A percentile compares a stretch with the other conserved stretches of the same genome.
phyloP scores from a whole-genome alignment of 208 protist genomes.

The Trichomonas tenax region DNA sequence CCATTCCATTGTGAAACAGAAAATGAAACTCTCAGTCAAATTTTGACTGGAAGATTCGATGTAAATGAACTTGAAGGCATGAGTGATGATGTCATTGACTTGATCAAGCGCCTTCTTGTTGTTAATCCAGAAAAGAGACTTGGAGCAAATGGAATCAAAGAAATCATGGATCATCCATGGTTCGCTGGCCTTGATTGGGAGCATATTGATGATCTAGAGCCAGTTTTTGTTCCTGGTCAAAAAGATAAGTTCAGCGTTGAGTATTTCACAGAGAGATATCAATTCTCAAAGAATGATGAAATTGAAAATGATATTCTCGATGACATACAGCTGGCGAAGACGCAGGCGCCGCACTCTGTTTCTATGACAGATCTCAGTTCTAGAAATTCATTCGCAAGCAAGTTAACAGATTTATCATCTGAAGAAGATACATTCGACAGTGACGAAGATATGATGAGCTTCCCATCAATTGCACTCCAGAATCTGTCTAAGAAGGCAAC shows the following conservation, averaged over 20 bases:
- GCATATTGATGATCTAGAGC: neutral
- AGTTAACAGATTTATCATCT: neutral
- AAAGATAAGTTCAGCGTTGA: neutral
- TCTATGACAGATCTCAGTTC: neutral
- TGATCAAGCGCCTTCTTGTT: conserved; percentile 35
- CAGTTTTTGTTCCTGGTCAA: neutral
- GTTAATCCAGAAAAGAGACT: conserved; percentile 30
- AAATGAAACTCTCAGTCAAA: conserved; percentile 47
- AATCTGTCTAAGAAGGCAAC: neutral
- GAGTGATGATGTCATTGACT: conserved; percentile 26
- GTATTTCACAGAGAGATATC: neutral
- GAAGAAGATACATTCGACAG: neutral
- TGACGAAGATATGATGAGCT: neutral
- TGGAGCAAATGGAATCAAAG: conserved; percentile 22
- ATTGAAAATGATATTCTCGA: neutral
- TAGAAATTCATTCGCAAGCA: neutral
- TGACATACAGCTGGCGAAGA: neutral
- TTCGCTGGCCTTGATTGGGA: neutral
- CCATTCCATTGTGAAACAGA: conserved; percentile 52
- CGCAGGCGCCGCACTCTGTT: neutral
- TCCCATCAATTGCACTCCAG: neutral
- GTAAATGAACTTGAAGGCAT: neutral
- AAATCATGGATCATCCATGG: conserved; percentile 17
- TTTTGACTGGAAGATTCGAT: conserved; percentile 35
- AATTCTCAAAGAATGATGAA: neutral